phyloP scores from a whole-genome alignment of 352 stramenopile genomes.

The Pythium aphanidermatum region DNA sequence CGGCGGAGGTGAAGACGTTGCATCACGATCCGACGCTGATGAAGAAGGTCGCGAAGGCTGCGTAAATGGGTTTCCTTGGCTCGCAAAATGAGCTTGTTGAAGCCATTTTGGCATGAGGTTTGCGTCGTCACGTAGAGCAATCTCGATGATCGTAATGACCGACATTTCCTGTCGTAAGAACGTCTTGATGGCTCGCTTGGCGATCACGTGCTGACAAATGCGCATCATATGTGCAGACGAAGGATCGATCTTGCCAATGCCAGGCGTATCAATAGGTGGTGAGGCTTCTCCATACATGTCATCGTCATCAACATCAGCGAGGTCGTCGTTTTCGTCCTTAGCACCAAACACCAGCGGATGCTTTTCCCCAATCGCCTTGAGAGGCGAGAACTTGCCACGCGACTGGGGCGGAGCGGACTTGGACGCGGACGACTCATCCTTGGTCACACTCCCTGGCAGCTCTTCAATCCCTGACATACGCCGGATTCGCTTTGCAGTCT shows the following conservation, averaged over 20 bases:
- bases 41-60: too few species aligned
- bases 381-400: conserved; percentile 24
- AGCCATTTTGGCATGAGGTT: conserved; percentile 27
- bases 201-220: conserved; percentile 70
- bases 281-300: conserved; percentile 2
- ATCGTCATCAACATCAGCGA: conserved; percentile 7
- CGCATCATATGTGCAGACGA: conserved; percentile 54
- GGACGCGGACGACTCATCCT: too few species aligned
- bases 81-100: not conserved
- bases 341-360: conserved; percentile 1
- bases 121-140: conserved; percentile 36
- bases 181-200: conserved; percentile 58
- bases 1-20: not conserved
- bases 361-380: conserved; percentile 35
- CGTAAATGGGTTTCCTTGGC: not conserved
- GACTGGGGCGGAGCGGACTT: not conserved
- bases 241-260: conserved; percentile 34
- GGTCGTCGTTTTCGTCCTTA: conserved; percentile 2
- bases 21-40: not conserved
- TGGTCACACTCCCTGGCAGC: too few species aligned
- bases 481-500: conserved; percentile 51
- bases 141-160: conserved; percentile 52
- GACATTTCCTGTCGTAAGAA: conserved; percentile 57
- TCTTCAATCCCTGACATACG: conserved; percentile 32
- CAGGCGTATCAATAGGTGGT: not conserved